Evolutionary conservation across 768 basidiomycete genomes (phyloP), one percentile per base, ranked within the genome.

Genomic region (Kwoniella bestiolae): DNA sequence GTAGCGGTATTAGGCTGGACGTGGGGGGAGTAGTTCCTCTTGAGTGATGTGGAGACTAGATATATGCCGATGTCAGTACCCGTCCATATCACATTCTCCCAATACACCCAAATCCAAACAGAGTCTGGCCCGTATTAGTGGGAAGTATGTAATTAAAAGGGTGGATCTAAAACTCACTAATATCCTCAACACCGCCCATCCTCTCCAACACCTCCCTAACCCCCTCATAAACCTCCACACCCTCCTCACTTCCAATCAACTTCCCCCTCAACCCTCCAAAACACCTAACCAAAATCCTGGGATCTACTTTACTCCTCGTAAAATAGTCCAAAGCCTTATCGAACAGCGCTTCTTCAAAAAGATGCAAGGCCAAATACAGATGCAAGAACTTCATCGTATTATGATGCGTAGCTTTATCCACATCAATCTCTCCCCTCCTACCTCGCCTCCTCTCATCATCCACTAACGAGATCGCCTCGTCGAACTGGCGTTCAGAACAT

Each of bases 11-110:
- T 84, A 21, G 88, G 90, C 26, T 86, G 81, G 71, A 95, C 85
- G 82, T 94, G 89, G 16, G 93, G 92, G 47, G 90, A 91, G 80
- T 94, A 94, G 77, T 94, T 93, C 84, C 87, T 86, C 85, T 92
- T 91, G 90, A 94, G 84, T 85, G 92, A 91, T 74, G 84, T 86
- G 81, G 86, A 86, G 86, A 94, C 93, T 94, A 83, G 76, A 82
- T 18, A 23, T 12, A 12, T 28, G 44, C 38, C 9, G 28, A 56
- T 35, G 18, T 60, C 46, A 55, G 61, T n/a, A n/a, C n/a, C n/a
- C n/a, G n/a, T n/a, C n/a, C n/a, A n/a, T n/a, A n/a, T n/a, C n/a
- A n/a, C n/a, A n/a, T n/a, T n/a, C n/a, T n/a, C n/a, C n/a, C n/a
- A n/a, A n/a, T n/a, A n/a, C n/a, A n/a, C n/a, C n/a, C n/a, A n/a